Conservation (phyloP, 768 basidiomycete genomes). For the Kwoniella sp. region DNA sequence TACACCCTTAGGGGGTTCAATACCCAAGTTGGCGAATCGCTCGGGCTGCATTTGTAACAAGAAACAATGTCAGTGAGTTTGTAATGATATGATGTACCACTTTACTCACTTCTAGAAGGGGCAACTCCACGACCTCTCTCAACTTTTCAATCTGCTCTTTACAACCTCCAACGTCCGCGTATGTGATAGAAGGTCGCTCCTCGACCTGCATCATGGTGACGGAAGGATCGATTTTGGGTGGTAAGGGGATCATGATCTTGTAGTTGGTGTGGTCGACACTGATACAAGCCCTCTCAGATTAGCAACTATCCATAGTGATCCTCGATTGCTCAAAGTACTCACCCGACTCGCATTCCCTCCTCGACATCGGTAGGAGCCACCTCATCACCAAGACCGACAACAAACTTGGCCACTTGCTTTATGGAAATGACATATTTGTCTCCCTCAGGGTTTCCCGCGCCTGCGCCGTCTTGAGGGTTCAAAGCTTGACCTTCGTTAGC, state of each 20-base stretch:
- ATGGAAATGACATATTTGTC: conserved; percentile 99
- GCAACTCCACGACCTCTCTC: conserved; percentile 95
- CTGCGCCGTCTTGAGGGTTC: conserved; percentile 80
- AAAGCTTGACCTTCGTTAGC: conserved; percentile 76
- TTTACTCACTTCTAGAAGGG: conserved; percentile 77
- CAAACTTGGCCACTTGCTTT: conserved; percentile 99
- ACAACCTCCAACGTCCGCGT: conserved; percentile 96
- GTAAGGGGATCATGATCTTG: conserved; percentile 96
- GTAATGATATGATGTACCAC: background rate
- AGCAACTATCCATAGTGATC: background rate
- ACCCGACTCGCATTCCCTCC: conserved; percentile 99
- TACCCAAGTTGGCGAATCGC: conserved; percentile 95
- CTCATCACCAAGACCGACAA: conserved; percentile 92
- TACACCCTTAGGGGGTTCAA: conserved; percentile 98
- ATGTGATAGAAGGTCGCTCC: conserved; percentile 97
- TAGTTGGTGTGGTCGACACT: conserved; percentile 68
- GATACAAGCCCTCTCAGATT: no score
- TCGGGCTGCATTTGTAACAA: conserved; percentile 94
- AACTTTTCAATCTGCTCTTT: conserved; percentile 99
- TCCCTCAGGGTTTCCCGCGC: conserved; percentile 66
- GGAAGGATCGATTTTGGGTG: conserved; percentile 97
- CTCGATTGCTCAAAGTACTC: conserved; percentile 52
- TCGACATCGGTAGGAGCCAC: conserved; percentile 98
- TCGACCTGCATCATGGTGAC: conserved; percentile 99
- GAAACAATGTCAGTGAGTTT: conserved; percentile 4